Evolutionary conservation across 176 grass and related monocot species (phyloP), one percentile per base, ranked within the genome.

Genomic region (Microstegium vimineum): DNA sequence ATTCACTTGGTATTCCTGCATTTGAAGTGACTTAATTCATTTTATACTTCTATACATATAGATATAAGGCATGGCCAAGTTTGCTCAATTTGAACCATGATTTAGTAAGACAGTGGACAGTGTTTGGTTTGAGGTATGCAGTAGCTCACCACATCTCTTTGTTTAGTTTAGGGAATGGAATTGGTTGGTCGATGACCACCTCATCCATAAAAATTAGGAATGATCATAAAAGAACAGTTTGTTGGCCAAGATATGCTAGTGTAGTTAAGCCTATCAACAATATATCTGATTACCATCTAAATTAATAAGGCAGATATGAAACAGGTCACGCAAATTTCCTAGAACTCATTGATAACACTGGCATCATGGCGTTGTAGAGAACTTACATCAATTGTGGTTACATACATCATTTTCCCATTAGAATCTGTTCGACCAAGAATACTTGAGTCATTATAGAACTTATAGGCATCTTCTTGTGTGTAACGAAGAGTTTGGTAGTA

Each of bases 401-500:
- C 87, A 66, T 79, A 78, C 70, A 43, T 79, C 90, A 98, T 90
- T 18, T 75, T 37, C 79, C 92, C 92, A 69, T 90, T 84, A 81
- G 78, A 78, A 93, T 95, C 90, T 76, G 87, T 69, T 56, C 95
- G 86, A 54, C 90, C 88, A 43, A 98, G 86, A 71, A 69, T 79
- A 84, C 92, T 94, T 25, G 82, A 89, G 61, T 93, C 95, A 40
- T 88, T 76, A 71, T 98, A 98, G 81, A 98, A 98, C 78, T 45
- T 89, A 78, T 95, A 82, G 63, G 87, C 79, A 20, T 86, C 41
- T 63, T 91, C 82, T n/a, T 79, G 90, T 20, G 84, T 36, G 27
- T 16, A 32, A 75, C 76, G 41, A 34, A 98, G 85, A 78, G 89
- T 86, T 17, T 81, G 45, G 57, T 95, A 98, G 75, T 98, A 98